Evolutionary conservation across 768 basidiomycete genomes (phyloP).

Genomic region (Trametes meyenii): DNA sequence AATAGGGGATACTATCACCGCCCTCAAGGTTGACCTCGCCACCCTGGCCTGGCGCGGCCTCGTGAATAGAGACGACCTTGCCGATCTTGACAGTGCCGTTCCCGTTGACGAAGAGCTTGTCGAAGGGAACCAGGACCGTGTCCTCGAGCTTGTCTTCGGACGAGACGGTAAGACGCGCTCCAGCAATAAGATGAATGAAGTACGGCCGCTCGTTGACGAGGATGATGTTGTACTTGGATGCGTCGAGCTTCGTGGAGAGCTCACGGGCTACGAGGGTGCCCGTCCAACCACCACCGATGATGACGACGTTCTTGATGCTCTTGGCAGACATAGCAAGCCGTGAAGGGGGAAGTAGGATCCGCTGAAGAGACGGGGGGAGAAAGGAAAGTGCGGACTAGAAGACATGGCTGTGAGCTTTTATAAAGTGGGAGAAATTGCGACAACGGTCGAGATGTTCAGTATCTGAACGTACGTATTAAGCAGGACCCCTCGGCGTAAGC

Average conservation of each 20-base stretch:
- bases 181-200: conserved; percentile 50
- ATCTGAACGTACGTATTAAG: no score
- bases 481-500: no score
- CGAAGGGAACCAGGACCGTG: conserved; percentile 51
- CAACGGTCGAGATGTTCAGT: no score
- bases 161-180: conserved; percentile 56
- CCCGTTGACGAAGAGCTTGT: conserved; percentile 48
- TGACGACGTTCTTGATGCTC: conserved; percentile 38
- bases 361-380: no score
- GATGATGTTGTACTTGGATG: conserved; percentile 50
- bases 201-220: conserved; percentile 58
- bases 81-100: conserved; percentile 46
- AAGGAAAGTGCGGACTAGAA: no score
- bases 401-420: no score
- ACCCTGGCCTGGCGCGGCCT: conserved; percentile 32
- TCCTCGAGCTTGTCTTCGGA: conserved; percentile 47
- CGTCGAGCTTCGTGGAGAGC: conserved; percentile 55
- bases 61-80: conserved; percentile 41
- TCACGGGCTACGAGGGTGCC: conserved; percentile 49
- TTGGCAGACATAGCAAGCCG: background rate
- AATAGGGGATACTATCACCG: conserved; percentile 54
- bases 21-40: conserved; percentile 53
- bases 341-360: background rate
- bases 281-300: conserved; percentile 60
- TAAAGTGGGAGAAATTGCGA: no score